Evolutionary conservation across 495 filamentous ascomycete species (phyloP).

Genomic region (Neurospora sp.): DNA sequence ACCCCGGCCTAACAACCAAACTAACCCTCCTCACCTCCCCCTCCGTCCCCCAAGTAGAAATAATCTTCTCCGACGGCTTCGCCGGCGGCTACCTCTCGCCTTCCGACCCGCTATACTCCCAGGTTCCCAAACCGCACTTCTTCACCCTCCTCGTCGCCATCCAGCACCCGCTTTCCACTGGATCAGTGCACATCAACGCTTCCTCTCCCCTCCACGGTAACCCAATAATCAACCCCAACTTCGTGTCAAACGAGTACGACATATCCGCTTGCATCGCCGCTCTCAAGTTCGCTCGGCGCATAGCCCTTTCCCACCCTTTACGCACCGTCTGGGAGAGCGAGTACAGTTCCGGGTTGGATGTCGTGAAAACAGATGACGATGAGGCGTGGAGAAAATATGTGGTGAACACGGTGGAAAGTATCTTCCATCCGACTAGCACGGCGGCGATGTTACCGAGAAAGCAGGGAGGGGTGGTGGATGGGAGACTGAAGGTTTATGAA

Average conservation of each 20-base stretch:
- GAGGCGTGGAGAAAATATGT: constrained; percentile 12
- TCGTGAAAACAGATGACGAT: constrained; percentile 12
- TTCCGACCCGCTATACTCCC: constrained; percentile 14
- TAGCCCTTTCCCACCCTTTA: constrained; percentile 14
- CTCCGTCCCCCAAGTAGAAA: constrained; percentile 16
- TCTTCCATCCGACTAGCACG: constrained; percentile 32
- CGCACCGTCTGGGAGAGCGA: constrained; percentile 13
- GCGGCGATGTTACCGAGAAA: constrained; percentile 36
- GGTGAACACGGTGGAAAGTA: constrained; percentile 5
- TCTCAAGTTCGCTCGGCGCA: constrained; percentile 12
- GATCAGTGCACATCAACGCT: constrained; percentile 41
- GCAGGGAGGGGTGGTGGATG: constrained; percentile 41
- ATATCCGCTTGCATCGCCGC: constrained; percentile 7
- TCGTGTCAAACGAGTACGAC: constrained; percentile 19
- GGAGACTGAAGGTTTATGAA: constrained; percentile 35
- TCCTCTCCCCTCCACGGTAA: neutral
- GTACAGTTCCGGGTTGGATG: constrained; percentile 16
- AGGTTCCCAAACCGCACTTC: constrained; percentile 20
- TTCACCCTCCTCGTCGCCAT: constrained; percentile 24
- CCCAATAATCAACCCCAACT: constrained; percentile 17
- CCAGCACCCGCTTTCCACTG: constrained; percentile 40
- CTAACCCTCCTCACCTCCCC: constrained; percentile 12
- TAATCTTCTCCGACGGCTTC: constrained; percentile 24
- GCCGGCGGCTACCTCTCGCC: neutral
- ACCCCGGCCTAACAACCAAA: neutral